Percentiles rank a stretch among this genome's conserved stretches.
phyloP scores from a whole-genome alignment of 73 alveolate genomes.

The Stentor coeruleus region DNA sequence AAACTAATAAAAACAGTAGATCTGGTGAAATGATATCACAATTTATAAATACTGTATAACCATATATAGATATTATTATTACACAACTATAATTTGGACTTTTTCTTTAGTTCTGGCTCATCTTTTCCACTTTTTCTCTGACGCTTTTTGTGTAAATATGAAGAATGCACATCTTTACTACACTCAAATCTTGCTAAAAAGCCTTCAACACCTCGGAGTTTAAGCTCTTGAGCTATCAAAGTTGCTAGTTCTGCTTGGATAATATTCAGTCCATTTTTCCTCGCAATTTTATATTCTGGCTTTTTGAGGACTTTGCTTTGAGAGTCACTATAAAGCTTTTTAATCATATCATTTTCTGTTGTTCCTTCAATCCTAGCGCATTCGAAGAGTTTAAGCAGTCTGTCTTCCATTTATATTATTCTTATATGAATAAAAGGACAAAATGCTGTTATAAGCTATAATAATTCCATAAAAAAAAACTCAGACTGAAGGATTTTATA shows the following conservation, averaged over 20 bases:
- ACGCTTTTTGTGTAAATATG: background rate
- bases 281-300: slow-evolving; percentile 3
- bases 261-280: background rate
- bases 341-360: background rate
- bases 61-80: too few relatives aligned
- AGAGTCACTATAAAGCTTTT: background rate
- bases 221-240: background rate
- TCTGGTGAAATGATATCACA: too few relatives aligned
- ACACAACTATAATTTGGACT: background rate
- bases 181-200: background rate
- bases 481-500: too few relatives aligned
- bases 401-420: background rate
- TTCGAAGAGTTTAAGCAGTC: background rate
- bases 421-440: too few relatives aligned
- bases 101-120: slow-evolving; percentile 8
- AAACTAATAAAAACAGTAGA: too few relatives aligned
- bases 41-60: too few relatives aligned
- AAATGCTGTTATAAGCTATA: too few relatives aligned
- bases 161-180: background rate
- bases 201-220: background rate
- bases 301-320: background rate
- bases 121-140: background rate
- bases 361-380: background rate
- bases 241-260: background rate
- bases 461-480: too few relatives aligned